Conservation (phyloP, 768 basidiomycete genomes). For the Leccinum rimulosum region DNA sequence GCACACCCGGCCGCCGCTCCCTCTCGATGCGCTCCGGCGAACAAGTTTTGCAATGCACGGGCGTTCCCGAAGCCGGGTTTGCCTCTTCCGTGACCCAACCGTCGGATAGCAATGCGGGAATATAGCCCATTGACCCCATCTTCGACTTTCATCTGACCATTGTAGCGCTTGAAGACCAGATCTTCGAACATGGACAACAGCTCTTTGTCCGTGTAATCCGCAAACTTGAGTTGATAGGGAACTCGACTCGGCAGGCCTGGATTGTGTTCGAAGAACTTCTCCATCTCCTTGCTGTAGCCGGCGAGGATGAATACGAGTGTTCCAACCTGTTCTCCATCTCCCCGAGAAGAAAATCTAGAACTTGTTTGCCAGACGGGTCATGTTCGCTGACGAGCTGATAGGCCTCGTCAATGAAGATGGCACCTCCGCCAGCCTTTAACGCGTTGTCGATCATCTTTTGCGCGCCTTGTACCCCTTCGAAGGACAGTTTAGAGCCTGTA, state of each 20-base stretch:
- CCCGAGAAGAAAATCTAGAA: conserved; percentile 68
- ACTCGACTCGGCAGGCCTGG: conserved; percentile 68
- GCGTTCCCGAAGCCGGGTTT: conserved; percentile 67
- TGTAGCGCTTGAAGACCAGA: conserved; percentile 43
- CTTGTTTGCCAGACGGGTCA: conserved; percentile 50
- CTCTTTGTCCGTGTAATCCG: conserved; percentile 60
- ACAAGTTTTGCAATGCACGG: conserved; percentile 54
- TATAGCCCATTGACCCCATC: conserved; percentile 56
- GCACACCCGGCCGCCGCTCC: conserved; percentile 39
- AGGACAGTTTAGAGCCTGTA: conserved; percentile 58
- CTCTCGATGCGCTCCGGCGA: conserved; percentile 42
- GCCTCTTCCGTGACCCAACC: conserved; percentile 61
- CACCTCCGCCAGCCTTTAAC: conserved; percentile 56
- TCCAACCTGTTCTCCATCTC: conserved; percentile 75
- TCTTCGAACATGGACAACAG: conserved; percentile 53
- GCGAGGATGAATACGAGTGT: conserved; percentile 69
- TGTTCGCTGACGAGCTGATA: conserved; percentile 54
- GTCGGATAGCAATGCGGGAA: conserved; percentile 53
- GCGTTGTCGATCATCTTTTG: conserved; percentile 53
- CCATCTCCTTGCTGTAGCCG: conserved; percentile 72
- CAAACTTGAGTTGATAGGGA: conserved; percentile 56
- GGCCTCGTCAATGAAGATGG: conserved; percentile 72
- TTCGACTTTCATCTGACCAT: conserved; percentile 54
- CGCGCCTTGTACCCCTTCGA: conserved; percentile 53
- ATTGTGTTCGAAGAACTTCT: conserved; percentile 76